Percentiles rank a stretch among this genome's conserved stretches.
phyloP scores from a whole-genome alignment of 805 yeast genomes.

The Candida alai region DNA sequence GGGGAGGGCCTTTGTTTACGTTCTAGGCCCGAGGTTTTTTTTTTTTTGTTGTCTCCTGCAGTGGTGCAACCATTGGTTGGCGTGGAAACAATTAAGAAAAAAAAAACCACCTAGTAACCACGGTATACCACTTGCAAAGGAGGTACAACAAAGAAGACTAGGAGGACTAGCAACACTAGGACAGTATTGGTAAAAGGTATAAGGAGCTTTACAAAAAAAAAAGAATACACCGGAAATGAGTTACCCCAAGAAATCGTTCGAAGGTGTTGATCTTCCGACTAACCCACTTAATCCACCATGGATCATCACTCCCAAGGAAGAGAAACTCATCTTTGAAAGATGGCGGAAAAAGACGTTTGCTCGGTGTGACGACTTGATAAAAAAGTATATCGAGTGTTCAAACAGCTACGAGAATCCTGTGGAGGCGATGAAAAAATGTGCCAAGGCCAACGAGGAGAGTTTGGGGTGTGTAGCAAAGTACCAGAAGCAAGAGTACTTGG shows the following conservation, averaged over 20 bases:
- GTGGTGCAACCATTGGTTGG: too few species aligned
- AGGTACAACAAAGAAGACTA: too few species aligned
- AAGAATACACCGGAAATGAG: slow-evolving; percentile 19
- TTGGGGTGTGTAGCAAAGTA: slow-evolving; percentile 58
- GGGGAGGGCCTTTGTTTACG: too few species aligned
- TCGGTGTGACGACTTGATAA: slow-evolving; percentile 65
- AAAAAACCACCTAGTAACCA: too few species aligned
- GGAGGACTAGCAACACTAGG: too few species aligned
- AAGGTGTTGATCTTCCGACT: slow-evolving; percentile 35
- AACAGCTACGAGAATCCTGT: slow-evolving; percentile 51
- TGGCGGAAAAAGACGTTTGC: slow-evolving; percentile 67
- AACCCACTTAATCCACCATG: slow-evolving; percentile 61
- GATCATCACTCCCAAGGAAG: slow-evolving; percentile 76
- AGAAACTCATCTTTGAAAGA: slow-evolving; percentile 64
- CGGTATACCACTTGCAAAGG: too few species aligned
- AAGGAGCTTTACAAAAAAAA: too few species aligned
- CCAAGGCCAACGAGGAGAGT: slow-evolving; percentile 53
- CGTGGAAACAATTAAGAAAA: too few species aligned
- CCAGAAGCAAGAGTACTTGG: slow-evolving; percentile 63
- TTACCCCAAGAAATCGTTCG: slow-evolving; percentile 31
- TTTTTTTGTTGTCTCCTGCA: too few species aligned
- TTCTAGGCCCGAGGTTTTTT: too few species aligned
- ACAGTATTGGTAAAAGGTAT: too few species aligned
- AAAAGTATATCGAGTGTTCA: slow-evolving; percentile 66
- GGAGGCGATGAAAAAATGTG: slow-evolving; percentile 65